phyloP scores from a whole-genome alignment of 2,329 filamentous ascomycete genomes.

The Penicillium sp. region DNA sequence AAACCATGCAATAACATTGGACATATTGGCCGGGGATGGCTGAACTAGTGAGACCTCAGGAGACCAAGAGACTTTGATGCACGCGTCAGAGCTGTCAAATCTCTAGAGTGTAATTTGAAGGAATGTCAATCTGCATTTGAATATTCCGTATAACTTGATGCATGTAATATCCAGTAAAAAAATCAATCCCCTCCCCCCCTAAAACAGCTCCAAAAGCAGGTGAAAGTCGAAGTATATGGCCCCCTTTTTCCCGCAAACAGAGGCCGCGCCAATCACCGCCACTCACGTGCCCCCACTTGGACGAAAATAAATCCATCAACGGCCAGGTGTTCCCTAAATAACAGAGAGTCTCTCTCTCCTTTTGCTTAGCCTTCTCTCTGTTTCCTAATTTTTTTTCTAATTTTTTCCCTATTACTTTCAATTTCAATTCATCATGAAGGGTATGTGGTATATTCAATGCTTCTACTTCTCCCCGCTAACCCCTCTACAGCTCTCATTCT shows the following conservation, averaged over 20 bases:
- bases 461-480: conserved; percentile 10
- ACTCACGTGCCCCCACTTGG: conserved; percentile 28
- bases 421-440: conserved; percentile 43
- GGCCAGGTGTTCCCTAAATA: conserved; percentile 34
- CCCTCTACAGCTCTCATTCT: conserved; percentile 80
- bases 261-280: conserved; percentile 24
- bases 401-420: conserved; percentile 4
- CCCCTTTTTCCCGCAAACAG: conserved; percentile 31
- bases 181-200: not conserved
- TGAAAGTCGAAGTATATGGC: conserved; percentile 1
- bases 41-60: conserved; percentile 12
- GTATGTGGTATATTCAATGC: conserved; percentile 31
- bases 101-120: not conserved
- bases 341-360: conserved; percentile 18
- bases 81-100: not conserved
- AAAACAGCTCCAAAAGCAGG: not conserved
- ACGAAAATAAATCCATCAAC: conserved; percentile 32
- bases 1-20: conserved; percentile 19
- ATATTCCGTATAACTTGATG: not conserved
- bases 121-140: not conserved
- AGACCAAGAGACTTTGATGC: not conserved
- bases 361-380: conserved; percentile 14
- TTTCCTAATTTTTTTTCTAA: conserved; percentile 4
- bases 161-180: not conserved
- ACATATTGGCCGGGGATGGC: conserved; percentile 15